phyloP scores from a whole-genome alignment of 495 filamentous ascomycete species.

The Penicillium diatomitis region DNA sequence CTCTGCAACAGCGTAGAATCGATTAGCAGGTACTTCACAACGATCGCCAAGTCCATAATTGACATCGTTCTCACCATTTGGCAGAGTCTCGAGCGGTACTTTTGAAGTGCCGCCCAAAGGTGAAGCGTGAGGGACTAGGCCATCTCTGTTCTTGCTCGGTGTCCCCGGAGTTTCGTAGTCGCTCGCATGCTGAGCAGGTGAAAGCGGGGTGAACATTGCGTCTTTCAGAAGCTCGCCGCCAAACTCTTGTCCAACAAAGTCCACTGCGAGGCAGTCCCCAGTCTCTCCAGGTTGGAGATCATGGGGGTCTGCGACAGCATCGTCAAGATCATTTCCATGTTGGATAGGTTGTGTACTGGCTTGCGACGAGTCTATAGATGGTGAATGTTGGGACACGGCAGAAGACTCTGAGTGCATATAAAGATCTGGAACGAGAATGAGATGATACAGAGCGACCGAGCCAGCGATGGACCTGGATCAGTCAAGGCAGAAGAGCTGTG shows the following conservation, averaged over 20 bases:
- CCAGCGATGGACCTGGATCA: conserved; percentile 40
- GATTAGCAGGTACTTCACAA: conserved; percentile 15
- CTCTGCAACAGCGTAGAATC: conserved; percentile 44
- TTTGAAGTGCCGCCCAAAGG: conserved; percentile 40
- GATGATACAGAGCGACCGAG: conserved; percentile 53
- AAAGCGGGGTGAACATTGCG: conserved; percentile 26
- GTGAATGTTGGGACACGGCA: conserved; percentile 49
- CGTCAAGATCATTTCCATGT: conserved; percentile 63
- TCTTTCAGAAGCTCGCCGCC: conserved; percentile 27
- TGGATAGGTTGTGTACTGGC: conserved; percentile 43
- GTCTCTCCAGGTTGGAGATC: conserved; percentile 16
- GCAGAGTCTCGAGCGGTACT: conserved; percentile 55
- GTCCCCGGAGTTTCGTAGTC: conserved; percentile 62
- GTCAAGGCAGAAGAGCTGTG: conserved; percentile 17
- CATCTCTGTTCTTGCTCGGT: conserved; percentile 36
- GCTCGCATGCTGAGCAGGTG: conserved; percentile 48
- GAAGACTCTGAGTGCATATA: conserved; percentile 88
- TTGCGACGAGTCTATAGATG: conserved; percentile 34
- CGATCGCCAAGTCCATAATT: background rate
- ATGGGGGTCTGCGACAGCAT: conserved; percentile 27
- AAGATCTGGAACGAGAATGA: conserved; percentile 38
- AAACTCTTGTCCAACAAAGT: conserved; percentile 15
- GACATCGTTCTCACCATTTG: conserved; percentile 57
- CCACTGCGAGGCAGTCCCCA: conserved; percentile 22
- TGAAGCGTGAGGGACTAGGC: conserved; percentile 52